phyloP scores from a whole-genome alignment of 129 eudicot genomes.

The Sambucus nigra region DNA sequence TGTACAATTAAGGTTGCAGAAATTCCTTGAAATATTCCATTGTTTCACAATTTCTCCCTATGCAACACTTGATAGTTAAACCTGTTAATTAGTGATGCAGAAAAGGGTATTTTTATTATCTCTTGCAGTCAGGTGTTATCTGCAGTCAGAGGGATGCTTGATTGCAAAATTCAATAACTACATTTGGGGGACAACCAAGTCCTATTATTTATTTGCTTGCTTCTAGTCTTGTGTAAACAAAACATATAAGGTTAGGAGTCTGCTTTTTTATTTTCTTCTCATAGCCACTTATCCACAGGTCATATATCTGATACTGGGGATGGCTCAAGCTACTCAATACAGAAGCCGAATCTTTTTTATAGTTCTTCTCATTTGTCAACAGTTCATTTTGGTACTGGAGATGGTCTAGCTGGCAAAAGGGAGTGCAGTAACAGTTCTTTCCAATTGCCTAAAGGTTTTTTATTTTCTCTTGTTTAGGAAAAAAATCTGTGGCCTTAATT shows the following conservation, averaged over 20 bases:
- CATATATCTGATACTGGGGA: constrained; percentile 2
- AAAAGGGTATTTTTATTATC: too few relatives aligned
- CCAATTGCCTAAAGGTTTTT: constrained; percentile 34
- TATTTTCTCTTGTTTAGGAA: background rate
- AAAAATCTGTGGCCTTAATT: background rate
- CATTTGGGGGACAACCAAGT: too few relatives aligned
- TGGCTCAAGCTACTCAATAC: constrained; percentile 11
- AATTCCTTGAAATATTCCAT: too few relatives aligned
- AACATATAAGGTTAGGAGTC: too few relatives aligned
- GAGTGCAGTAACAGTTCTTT: constrained; percentile 2
- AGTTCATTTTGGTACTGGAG: background rate
- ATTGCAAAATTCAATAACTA: too few relatives aligned
- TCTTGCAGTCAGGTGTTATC: too few relatives aligned
- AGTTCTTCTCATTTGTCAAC: constrained; percentile 1
- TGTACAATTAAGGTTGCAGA: too few relatives aligned
- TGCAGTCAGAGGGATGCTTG: too few relatives aligned
- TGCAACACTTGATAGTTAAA: too few relatives aligned
- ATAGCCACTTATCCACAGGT: background rate
- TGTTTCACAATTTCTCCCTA: too few relatives aligned
- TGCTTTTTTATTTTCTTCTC: background rate
- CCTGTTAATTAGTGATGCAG: too few relatives aligned
- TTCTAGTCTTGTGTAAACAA: background rate
- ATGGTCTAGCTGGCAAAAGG: constrained; percentile 12
- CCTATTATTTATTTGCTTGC: background rate
- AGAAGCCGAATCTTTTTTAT: constrained; percentile 32